Base-by-base conservation (phyloP, 108 stramenopile species). In the Nitzschia inconspicua region DNA sequence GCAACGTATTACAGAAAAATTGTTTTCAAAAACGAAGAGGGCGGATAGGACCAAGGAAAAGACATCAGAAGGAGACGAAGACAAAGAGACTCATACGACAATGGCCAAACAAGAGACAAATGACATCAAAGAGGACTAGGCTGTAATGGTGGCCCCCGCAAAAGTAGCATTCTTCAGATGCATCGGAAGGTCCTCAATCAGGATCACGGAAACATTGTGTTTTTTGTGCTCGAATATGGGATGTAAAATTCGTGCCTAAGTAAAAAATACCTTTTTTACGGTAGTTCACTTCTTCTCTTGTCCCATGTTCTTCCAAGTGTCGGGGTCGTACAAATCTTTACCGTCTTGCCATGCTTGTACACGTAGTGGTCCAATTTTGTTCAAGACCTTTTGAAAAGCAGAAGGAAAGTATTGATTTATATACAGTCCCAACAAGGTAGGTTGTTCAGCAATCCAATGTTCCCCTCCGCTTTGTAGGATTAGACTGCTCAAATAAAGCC, bases 381-480 rank as follows among this genome's bases (percentile, higher is more conserved):
- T n/a, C 30, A 76, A 46, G 11, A 69, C 52, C 28, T 22, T 40
- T 31, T 72, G 63, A 20, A 59, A 54, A 0, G 69, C 8, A 25
- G 40, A 31, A 9, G 82, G 82, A 51, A 75, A 62, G 23, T 39
- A 51, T 48, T 68, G 73, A 48, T 78, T 50, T 14, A 83, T 24
- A 37, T 75, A 78, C 20, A 76, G 24, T 19, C 57, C 74, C 0
- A 48, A 30, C 31, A 89, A 53, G 16, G 68, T 79, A 0, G 88
- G 88, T 57, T 89, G 85, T 42, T 51, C 42, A 1, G 81, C 66
- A 30, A 89, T 82, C 78, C 73, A 81, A 8, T 36, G 56, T 46
- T 86, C 85, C 10, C 43, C 55, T 18, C 76, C 58, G 22, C 30
- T 46, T 30, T 66, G 63, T 8, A 65, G 56, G 11, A 76, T 65